Conservation (phyloP, 108 stramenopile species). For the Conticribra weissflogii region DNA sequence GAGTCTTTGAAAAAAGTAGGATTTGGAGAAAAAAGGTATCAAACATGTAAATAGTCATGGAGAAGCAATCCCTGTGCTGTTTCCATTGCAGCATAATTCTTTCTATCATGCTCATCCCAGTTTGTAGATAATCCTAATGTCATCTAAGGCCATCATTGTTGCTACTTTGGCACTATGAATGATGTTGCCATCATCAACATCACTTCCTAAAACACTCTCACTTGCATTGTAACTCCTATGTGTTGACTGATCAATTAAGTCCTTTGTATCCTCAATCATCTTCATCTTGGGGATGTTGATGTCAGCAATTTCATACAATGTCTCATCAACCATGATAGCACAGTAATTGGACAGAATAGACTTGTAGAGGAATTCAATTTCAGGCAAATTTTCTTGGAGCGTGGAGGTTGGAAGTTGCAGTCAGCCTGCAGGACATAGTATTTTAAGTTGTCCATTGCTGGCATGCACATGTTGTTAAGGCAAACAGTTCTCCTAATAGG, state of each 20-base stretch:
- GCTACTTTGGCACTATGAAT: background rate
- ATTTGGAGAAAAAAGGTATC: constrained; percentile 13
- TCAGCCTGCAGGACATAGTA: constrained; percentile 8
- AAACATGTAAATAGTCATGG: constrained; percentile 9
- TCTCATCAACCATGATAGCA: too few relatives aligned
- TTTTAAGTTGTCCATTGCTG: constrained; percentile 9
- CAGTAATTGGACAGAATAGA: background rate
- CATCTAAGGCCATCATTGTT: background rate
- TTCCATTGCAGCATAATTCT: too few relatives aligned
- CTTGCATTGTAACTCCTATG: background rate
- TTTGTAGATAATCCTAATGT: background rate
- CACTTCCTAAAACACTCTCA: background rate
- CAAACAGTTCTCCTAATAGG: background rate
- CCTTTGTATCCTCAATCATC: background rate
- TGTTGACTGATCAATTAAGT: too few relatives aligned
- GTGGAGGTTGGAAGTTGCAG: too few relatives aligned
- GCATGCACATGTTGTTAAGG: background rate
- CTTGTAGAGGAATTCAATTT: background rate
- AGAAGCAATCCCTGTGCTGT: background rate
- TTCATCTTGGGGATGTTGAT: background rate
- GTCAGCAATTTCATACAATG: background rate
- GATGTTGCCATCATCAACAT: background rate
- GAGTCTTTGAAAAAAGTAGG: constrained; percentile 4
- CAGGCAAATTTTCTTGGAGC: background rate
- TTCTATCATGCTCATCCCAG: too few relatives aligned